phyloP scores from a whole-genome alignment of 2,329 filamentous ascomycete genomes.

The Madurella mycetomatis region DNA sequence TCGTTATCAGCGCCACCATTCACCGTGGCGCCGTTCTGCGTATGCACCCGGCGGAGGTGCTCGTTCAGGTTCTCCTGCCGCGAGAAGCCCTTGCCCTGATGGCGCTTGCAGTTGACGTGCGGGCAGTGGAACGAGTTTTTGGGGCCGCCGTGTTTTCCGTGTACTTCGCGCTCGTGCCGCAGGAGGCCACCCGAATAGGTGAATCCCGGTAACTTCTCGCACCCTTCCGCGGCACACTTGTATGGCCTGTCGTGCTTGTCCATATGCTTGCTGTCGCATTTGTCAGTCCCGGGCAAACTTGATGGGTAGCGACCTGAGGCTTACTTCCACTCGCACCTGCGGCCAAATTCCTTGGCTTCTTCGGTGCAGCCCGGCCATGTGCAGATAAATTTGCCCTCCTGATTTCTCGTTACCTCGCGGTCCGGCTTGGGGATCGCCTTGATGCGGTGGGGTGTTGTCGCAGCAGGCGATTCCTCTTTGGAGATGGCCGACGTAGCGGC shows the following conservation, averaged over 20 bases:
- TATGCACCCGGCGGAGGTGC: constrained; percentile 86
- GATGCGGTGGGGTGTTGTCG: constrained; percentile 35
- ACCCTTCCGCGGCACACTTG: constrained; percentile 74
- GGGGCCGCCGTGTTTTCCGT: constrained; percentile 82
- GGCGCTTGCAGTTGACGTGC: constrained; percentile 81
- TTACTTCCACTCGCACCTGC: constrained; percentile 94
- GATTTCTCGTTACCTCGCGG: constrained; percentile 56
- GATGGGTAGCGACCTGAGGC: constrained; percentile 33
- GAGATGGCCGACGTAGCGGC: constrained; percentile 21
- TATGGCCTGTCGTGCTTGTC: constrained; percentile 96
- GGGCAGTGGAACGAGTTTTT: constrained; percentile 86
- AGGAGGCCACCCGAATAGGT: constrained; percentile 90
- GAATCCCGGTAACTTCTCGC: constrained; percentile 88
- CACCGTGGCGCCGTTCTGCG: constrained; percentile 37
- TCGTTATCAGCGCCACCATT: constrained; percentile 34
- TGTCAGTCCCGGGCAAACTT: constrained; percentile 7
- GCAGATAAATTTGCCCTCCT: constrained; percentile 73
- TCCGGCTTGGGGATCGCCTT: constrained; percentile 58
- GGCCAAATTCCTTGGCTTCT: constrained; percentile 61
- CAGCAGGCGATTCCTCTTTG: constrained; percentile 28
- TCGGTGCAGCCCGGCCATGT: constrained; percentile 65
- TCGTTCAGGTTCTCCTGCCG: constrained; percentile 92
- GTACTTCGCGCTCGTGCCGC: constrained; percentile 88
- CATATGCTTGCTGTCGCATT: constrained; percentile 77
- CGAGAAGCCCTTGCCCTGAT: constrained; percentile 83